These are phyloP conservation scores for Byssochlamys sp. DNA, from an alignment of 2,329 filamentous ascomycete genomes.

Conservation along the genomic window DNA sequence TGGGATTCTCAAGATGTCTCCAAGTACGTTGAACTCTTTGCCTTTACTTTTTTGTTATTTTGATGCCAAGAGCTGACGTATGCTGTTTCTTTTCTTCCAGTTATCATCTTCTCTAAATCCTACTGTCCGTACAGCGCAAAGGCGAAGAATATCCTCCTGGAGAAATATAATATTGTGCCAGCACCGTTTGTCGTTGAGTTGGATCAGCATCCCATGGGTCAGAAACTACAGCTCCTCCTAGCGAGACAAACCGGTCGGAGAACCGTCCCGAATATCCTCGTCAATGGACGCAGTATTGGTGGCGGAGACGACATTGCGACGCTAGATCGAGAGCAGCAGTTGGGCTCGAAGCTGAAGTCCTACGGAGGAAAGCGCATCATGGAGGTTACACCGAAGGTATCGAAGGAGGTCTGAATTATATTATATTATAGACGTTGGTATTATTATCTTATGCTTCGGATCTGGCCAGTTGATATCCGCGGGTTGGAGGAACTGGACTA, in stretches of 20 bases:
- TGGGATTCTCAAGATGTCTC: constrained; percentile 69
- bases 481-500: not conserved
- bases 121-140: constrained; percentile 80
- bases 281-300: constrained; percentile 80
- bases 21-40: constrained; percentile 50
- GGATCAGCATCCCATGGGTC: constrained; percentile 68
- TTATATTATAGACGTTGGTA: constrained; percentile 1
- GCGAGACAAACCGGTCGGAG: constrained; percentile 63
- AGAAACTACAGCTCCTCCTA: constrained; percentile 61
- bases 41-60: not conserved
- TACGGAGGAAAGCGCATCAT: constrained; percentile 61
- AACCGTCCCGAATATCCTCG: constrained; percentile 85
- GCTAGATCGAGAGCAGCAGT: constrained; percentile 56
- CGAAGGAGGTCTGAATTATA: constrained; percentile 3
- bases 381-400: constrained; percentile 20
- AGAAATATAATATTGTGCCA: constrained; percentile 74
- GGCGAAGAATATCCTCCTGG: constrained; percentile 75
- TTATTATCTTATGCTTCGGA: not conserved
- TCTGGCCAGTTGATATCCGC: not conserved
- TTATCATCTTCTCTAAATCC: constrained; percentile 91
- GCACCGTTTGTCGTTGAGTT: constrained; percentile 82
- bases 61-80: constrained; percentile 2
- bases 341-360: constrained; percentile 62
- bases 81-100: constrained; percentile 34
- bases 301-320: constrained; percentile 76